Evolutionary conservation across 1,284 basidiomycete genomes (phyloP).

Genomic region (Rhodotorula sp.): DNA sequence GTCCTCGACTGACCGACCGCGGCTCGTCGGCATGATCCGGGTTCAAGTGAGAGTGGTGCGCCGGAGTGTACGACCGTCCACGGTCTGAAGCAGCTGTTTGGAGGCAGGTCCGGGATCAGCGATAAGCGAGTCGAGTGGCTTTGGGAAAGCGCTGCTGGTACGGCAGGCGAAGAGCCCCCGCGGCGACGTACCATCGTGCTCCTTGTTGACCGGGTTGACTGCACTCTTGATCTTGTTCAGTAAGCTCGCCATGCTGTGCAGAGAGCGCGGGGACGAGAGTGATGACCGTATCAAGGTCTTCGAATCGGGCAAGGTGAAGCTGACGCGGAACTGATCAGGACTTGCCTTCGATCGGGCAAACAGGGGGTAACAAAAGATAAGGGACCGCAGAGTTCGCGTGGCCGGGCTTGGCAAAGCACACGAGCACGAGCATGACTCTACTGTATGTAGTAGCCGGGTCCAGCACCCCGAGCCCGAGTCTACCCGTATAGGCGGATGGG

Average conservation of each 20-base stretch:
- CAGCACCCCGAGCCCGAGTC: too few species aligned
- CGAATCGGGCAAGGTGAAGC: neutral
- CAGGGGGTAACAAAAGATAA: neutral
- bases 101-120: neutral
- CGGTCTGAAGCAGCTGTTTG: constrained; percentile 8
- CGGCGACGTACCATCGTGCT: constrained; percentile 8
- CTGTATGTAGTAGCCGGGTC: too few species aligned
- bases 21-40: constrained; percentile 8
- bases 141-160: neutral
- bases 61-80: constrained; percentile 9
- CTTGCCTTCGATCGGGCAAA: neutral
- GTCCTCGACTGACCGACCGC: constrained; percentile 16
- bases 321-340: too few species aligned
- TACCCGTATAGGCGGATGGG: too few species aligned
- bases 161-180: too few species aligned
- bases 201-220: constrained; percentile 1
- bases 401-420: too few species aligned
- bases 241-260: constrained; percentile 9
- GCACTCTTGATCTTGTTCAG: constrained; percentile 22
- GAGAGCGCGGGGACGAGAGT: neutral
- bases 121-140: neutral
- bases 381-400: neutral
- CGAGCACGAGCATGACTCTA: too few species aligned
- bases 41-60: constrained; percentile 24
- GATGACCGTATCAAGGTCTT: neutral